These are phyloP conservation scores for Dactylellina cionopaga DNA, from an alignment of 2,329 filamentous ascomycete species.

Conservation along the genomic window DNA sequence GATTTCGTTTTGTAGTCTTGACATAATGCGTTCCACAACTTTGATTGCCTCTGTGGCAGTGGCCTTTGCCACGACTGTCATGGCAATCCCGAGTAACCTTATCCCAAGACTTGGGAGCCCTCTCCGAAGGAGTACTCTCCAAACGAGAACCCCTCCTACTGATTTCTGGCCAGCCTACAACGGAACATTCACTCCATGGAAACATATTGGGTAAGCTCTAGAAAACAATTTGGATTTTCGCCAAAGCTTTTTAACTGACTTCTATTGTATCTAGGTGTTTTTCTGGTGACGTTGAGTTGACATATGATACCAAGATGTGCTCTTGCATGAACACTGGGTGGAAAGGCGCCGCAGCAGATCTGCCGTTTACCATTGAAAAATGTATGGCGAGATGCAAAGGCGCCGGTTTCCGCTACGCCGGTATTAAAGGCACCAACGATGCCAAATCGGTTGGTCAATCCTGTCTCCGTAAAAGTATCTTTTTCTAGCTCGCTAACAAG, in stretches of 20 bases:
- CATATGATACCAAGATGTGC: slow-evolving; percentile 11
- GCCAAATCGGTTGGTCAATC: slow-evolving; percentile 9
- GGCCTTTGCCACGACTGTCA: slow-evolving; percentile 2
- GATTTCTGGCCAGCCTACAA: no score
- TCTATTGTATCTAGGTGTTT: slow-evolving; percentile 23
- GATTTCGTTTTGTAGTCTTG: not conserved
- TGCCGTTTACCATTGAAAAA: slow-evolving; percentile 9
- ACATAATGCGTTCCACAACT: not conserved
- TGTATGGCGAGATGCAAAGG: slow-evolving; percentile 21
- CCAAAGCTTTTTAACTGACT: no score
- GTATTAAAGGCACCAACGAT: slow-evolving; percentile 10
- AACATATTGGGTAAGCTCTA: slow-evolving; percentile 1
- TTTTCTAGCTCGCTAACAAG: no score
- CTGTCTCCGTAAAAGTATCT: no score
- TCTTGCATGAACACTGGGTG: slow-evolving; percentile 1
- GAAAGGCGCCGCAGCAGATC: not conserved
- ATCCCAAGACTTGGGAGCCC: not conserved
- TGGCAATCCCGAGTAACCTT: not conserved
- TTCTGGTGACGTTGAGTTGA: slow-evolving; percentile 9
- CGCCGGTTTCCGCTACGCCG: slow-evolving; percentile 26
- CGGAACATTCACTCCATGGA: slow-evolving; percentile 1
- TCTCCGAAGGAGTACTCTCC: no score
- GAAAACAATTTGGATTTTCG: no score
- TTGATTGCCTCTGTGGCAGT: slow-evolving; percentile 5
- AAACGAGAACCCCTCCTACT: no score